phyloP scores from a whole-genome alignment of 2,329 filamentous ascomycete species.

The Aureobasidium pullulans region DNA sequence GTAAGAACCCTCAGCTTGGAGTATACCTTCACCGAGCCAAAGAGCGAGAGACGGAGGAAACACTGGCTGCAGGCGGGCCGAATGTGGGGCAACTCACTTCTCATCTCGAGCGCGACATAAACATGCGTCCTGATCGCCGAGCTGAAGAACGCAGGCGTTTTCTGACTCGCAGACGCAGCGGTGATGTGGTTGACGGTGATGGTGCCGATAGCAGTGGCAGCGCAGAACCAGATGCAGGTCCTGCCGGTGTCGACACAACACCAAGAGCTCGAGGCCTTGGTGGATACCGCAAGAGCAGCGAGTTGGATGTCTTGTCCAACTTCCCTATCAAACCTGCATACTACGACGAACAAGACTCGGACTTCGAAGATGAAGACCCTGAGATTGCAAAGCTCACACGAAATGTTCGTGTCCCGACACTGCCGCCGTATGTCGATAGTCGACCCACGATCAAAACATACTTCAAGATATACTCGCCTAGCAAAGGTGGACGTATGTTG shows the following conservation, averaged over 20 bases:
- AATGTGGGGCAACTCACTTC: conserved; percentile 47
- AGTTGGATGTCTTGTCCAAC: conserved; percentile 18
- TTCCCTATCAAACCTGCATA: conserved; percentile 11
- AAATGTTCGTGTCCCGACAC: conserved; percentile 32
- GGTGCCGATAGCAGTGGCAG: conserved; percentile 34
- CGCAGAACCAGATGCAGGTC: conserved; percentile 35
- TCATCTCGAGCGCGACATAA: conserved; percentile 47
- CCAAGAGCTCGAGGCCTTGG: conserved; percentile 22
- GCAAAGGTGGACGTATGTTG: conserved; percentile 50
- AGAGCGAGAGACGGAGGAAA: conserved; percentile 44
- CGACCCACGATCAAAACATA: conserved; percentile 53
- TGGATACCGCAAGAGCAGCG: conserved; percentile 22
- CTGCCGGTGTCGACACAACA: conserved; percentile 18
- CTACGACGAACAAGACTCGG: conserved; percentile 20
- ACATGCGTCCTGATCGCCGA: conserved; percentile 33
- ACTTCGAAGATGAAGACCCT: conserved; percentile 14
- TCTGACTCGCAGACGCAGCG: not conserved
- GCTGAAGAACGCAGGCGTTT: conserved; percentile 21
- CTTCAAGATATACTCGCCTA: conserved; percentile 55
- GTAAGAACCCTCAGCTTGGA: conserved; percentile 50
- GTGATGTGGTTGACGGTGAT: conserved; percentile 2
- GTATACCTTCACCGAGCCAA: conserved; percentile 54
- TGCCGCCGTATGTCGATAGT: conserved; percentile 48
- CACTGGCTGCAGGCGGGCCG: conserved; percentile 26
- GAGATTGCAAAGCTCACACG: conserved; percentile 19